Evolutionary conservation across 176 grass and related monocot species (phyloP).

Genomic region (Tillandsia fasciculata): DNA sequence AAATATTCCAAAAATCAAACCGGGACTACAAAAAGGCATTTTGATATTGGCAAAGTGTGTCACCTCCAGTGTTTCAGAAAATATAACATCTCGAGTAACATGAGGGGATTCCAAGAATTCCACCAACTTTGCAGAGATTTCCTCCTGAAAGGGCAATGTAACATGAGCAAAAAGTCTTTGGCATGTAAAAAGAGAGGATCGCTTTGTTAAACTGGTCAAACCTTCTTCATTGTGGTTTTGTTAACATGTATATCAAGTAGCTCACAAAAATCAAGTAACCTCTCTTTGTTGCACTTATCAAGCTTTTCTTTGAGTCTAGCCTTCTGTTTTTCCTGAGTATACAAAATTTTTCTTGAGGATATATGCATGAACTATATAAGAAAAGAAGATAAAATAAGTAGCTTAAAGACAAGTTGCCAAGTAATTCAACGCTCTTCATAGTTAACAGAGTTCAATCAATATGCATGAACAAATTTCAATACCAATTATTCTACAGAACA

Average conservation of each 20-base stretch:
- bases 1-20: too few relatives aligned
- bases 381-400: conserved; percentile 7
- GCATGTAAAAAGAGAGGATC: conserved; percentile 1
- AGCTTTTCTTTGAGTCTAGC: conserved; percentile 65
- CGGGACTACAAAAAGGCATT: not conserved
- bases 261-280: conserved; percentile 78
- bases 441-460: too few relatives aligned
- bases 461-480: too few relatives aligned
- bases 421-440: too few relatives aligned
- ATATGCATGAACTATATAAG: conserved; percentile 7
- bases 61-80: conserved; percentile 40
- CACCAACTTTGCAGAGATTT: conserved; percentile 66
- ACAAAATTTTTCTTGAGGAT: conserved; percentile 9
- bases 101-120: conserved; percentile 92
- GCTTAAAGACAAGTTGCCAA: not conserved
- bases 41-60: not conserved
- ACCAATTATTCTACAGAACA: too few relatives aligned
- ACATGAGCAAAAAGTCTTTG: conserved; percentile 2
- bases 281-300: conserved; percentile 80
- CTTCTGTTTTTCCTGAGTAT: conserved; percentile 70
- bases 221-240: conserved; percentile 67
- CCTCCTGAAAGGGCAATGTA: conserved; percentile 50
- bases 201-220: conserved; percentile 11
- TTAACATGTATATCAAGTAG: conserved; percentile 58
- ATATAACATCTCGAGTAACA: conserved; percentile 74